These are phyloP conservation scores for Hypomontagnella submonticulosa DNA, from an alignment of 495 filamentous ascomycete species.

Conservation along the genomic window DNA sequence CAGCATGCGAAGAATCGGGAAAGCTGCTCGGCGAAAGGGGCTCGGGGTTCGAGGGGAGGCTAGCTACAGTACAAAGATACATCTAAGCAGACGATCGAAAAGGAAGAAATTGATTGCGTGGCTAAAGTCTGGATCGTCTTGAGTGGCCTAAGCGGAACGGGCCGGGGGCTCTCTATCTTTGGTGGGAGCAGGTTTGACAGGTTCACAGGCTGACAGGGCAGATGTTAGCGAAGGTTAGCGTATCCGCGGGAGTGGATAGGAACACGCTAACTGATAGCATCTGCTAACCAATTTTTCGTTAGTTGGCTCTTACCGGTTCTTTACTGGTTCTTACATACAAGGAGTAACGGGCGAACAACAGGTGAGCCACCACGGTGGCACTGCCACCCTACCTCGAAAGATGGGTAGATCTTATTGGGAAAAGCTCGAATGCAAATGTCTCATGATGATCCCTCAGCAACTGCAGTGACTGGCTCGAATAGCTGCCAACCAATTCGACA, in stretches of 20 bases:
- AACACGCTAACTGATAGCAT: slow-evolving; percentile 24
- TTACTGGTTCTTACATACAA: too few species aligned
- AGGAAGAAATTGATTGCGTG: slow-evolving; percentile 41
- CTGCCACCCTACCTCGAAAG: slow-evolving; percentile 31
- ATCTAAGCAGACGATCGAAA: slow-evolving; percentile 18
- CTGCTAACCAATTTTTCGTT: neutral
- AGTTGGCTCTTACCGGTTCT: too few species aligned
- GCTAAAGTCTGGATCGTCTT: slow-evolving; percentile 16
- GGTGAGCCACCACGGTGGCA: slow-evolving; percentile 39
- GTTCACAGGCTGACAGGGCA: too few species aligned
- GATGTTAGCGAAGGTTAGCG: slow-evolving; percentile 26
- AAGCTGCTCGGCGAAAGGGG: slow-evolving; percentile 31
- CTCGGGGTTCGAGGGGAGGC: neutral
- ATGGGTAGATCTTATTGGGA: slow-evolving; percentile 41
- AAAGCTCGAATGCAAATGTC: slow-evolving; percentile 35
- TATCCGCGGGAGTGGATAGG: neutral
- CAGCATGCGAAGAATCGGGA: slow-evolving; percentile 29
- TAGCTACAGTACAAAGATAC: slow-evolving; percentile 3
- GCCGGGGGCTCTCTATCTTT: slow-evolving; percentile 15
- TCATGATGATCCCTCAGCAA: slow-evolving; percentile 26
- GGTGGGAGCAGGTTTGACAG: too few species aligned
- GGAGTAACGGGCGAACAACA: too few species aligned
- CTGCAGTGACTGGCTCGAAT: slow-evolving; percentile 15
- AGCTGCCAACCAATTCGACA: slow-evolving; percentile 24
- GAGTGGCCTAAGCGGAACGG: slow-evolving; percentile 32